These are phyloP conservation scores for Parasitella parasitica DNA, from an alignment of 371 early-diverging fungal species.

Conservation along the genomic window DNA sequence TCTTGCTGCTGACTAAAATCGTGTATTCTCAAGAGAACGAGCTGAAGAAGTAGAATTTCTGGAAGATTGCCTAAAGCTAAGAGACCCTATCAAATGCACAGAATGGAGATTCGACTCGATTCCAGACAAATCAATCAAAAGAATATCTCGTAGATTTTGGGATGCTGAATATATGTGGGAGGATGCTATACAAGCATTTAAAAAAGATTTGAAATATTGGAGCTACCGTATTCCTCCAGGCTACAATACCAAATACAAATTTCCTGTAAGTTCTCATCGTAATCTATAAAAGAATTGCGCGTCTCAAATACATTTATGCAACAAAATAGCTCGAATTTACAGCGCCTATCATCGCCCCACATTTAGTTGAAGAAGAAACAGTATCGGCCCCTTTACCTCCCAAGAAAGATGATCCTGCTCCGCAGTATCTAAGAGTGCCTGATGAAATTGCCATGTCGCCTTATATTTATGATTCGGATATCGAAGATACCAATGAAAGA, in stretches of 20 bases:
- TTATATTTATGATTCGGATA: not conserved
- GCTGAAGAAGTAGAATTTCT: constrained; percentile 17
- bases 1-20: not conserved
- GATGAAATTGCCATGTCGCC: not conserved
- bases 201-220: constrained; percentile 32
- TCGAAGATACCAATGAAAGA: not conserved
- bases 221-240: constrained; percentile 33
- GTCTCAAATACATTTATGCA: too few species aligned
- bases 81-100: constrained; percentile 6
- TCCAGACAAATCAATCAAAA: constrained; percentile 18
- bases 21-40: constrained; percentile 5
- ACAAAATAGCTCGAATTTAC: constrained; percentile 8
- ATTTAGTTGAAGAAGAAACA: constrained; percentile 6
- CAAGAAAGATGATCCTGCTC: not conserved
- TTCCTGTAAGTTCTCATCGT: constrained; percentile 8
- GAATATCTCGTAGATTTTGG: constrained; percentile 6
- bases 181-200: constrained; percentile 20
- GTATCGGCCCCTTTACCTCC: not conserved
- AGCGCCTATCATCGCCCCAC: constrained; percentile 3
- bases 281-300: not conserved
- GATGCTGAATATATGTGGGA: constrained; percentile 29
- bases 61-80: constrained; percentile 13
- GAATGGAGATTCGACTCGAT: constrained; percentile 30
- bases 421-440: not conserved
- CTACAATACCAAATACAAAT: constrained; percentile 6